Evolutionary conservation across 495 filamentous ascomycete species (phyloP), one percentile per base, ranked within the genome.

Genomic region (Astrocystis sublimbata): DNA sequence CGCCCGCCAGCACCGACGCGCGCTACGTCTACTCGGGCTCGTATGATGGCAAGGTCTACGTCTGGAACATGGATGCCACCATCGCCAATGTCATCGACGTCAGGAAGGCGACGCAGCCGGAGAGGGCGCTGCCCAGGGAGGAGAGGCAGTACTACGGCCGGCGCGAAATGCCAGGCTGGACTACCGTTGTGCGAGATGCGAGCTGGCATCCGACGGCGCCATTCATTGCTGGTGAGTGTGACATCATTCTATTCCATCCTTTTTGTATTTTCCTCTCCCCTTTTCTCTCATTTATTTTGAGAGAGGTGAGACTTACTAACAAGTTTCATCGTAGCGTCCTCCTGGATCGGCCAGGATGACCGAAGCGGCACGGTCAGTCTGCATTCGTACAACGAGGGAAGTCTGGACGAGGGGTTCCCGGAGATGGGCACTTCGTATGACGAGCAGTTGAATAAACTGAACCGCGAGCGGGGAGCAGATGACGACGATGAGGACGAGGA

Each of bases 61-160:
- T 98, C 49, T 98, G 91, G 80, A 98, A 98, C 63, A 75, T 97
- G 75, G 94, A 98, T 70, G 92, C 91, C 30, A 98, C 93, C 1
- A 66, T 91, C n/a, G 91, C 91, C 0, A 86, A 81, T 2, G 87
- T 84, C 45, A 86, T 98, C 38, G 88, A 98, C 70, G 92, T 97
- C 2, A 77, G 83, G 52, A 65, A 76, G 31, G 87, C 88, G 1
- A 96, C 93, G 0, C 28, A 63, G 40, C 63, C 47, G 31, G 49
- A 70, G 30, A 17, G 56, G 31, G 30, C 64, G 13, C 47, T 53
- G 7, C 54, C 66, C 0, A 47, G 58, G 3, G 46, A 64, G 5
- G 55, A 65, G 12, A 60, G 65, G 36, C 75, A 77, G 42, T 69
- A 68, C 36, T 68, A 71, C 26, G 71, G 72, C 15, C 73, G 76